These are phyloP conservation scores for Chamaenerion angustifolium DNA, from an alignment of 345 rosid genomes.

Conservation along the genomic window DNA sequence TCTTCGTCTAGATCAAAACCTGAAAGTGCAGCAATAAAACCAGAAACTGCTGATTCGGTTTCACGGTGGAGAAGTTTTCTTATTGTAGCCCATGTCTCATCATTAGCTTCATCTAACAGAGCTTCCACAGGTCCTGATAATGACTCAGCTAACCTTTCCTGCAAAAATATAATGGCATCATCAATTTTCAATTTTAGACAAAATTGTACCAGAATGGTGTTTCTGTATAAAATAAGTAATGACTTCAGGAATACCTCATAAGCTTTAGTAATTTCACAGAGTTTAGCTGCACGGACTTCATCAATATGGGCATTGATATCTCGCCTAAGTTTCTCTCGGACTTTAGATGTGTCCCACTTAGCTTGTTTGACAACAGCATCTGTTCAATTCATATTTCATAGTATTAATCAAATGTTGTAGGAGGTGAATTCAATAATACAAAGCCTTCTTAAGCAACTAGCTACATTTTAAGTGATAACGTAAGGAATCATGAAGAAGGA, in stretches of 20 bases:
- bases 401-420: background rate
- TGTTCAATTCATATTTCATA: slow-evolving; percentile 18
- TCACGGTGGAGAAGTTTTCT: slow-evolving; percentile 58
- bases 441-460: background rate
- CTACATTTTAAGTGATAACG: background rate
- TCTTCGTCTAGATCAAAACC: slow-evolving; percentile 70
- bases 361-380: slow-evolving; percentile 82
- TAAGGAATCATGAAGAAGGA: no score
- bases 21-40: slow-evolving; percentile 45
- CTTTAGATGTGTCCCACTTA: slow-evolving; percentile 81
- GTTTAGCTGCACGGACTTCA: slow-evolving; percentile 65
- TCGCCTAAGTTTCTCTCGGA: slow-evolving; percentile 61
- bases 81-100: slow-evolving; percentile 81
- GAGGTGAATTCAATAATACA: background rate
- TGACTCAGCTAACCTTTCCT: slow-evolving; percentile 61
- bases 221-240: background rate
- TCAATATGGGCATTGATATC: slow-evolving; percentile 81
- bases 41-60: slow-evolving; percentile 52
- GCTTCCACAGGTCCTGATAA: slow-evolving; percentile 85
- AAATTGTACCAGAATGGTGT: no score
- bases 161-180: slow-evolving; percentile 12
- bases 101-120: slow-evolving; percentile 70
- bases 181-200: background rate
- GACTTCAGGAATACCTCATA: slow-evolving; percentile 45
- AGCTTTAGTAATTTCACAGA: slow-evolving; percentile 58